Conservation (phyloP, 345 rosid genomes). For the Chamaenerion angustifolium region DNA sequence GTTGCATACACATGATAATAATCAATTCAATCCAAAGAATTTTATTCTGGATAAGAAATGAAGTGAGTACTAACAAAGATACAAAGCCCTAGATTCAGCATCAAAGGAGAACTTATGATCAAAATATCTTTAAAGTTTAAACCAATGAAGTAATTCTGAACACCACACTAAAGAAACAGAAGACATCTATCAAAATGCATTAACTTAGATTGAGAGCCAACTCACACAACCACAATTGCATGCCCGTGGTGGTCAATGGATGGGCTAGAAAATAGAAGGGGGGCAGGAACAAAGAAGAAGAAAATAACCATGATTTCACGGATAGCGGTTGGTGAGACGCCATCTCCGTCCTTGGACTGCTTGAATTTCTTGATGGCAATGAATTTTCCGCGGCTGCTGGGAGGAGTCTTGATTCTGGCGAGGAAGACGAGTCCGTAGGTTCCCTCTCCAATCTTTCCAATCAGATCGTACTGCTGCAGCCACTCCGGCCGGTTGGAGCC, state of each 20-base stretch:
- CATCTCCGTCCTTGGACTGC: conserved; percentile 99
- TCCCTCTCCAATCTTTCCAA: conserved; percentile 99
- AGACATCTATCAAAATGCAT: background rate
- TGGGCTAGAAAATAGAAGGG: no score
- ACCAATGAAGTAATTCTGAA: no score
- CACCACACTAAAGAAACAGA: background rate
- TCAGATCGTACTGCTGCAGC: conserved; percentile 93
- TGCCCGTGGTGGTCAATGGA: no score
- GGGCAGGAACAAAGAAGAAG: background rate
- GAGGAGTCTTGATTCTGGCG: conserved; percentile 57
- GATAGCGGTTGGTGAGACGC: conserved; percentile 98
- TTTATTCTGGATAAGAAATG: no score
- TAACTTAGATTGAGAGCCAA: background rate
- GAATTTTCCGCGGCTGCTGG: conserved; percentile 59
- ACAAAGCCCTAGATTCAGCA: no score
- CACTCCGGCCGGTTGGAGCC: conserved; percentile 69
- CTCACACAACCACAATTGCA: background rate
- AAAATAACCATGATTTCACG: conserved; percentile 71
- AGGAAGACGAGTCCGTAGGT: conserved; percentile 97
- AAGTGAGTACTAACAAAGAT: no score
- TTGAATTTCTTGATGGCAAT: conserved; percentile 98
- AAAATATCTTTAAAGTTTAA: no score
- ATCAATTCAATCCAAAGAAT: no score
- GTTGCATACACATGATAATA: no score
- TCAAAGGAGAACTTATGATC: no score